Evolutionary conservation across 2,329 filamentous ascomycete genomes (phyloP), one percentile per base, ranked within the genome.

Genomic region (Nemania sp.): DNA sequence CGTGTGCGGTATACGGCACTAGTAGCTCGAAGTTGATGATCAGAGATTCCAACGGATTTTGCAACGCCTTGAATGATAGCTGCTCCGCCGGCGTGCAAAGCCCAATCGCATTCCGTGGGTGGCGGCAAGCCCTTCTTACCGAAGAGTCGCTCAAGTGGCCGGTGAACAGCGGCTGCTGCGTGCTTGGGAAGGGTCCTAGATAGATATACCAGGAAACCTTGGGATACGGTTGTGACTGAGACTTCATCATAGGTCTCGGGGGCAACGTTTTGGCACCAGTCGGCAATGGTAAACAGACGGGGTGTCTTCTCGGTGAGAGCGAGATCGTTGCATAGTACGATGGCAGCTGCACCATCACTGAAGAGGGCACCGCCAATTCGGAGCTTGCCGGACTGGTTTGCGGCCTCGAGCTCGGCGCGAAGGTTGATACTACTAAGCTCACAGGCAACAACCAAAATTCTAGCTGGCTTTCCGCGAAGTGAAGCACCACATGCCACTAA

Each of bases 371-470:
- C 70, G 29, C 72, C 72, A 20, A 76, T 75, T 2, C 69, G 64
- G 15, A 73, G 66, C n/a, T 73, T 69, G 20, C 66, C 68, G 3
- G 67, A 52, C 15, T 69, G 54, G 15, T 66, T 55, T 18, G 70
- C 58, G 0, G 66, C 67, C 54, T 74, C 72, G 2, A 73, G 68
- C 45, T 74, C 72, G 18, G 69, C 68, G 11, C 74, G 72, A 1
- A 70, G 64, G 41, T 74, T 71, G 20, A 66, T 71, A 10, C 66
- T 74, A 57, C 72, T 72, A 10, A 76, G 62, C 57, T 76, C 74
- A 24, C 73, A 76, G 8, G 74, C 73, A 29, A 74, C 71, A 15
- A 68, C 72, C 3, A 76, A 67, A 7, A 76, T 70, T 10, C 74
- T 70, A 6, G 74, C 73, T 0, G 73, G 64, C 24, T 66, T 56